Evolutionary conservation across 2,329 filamentous ascomycete genomes (phyloP).

Genomic region (Tolypocladium paradoxum): DNA sequence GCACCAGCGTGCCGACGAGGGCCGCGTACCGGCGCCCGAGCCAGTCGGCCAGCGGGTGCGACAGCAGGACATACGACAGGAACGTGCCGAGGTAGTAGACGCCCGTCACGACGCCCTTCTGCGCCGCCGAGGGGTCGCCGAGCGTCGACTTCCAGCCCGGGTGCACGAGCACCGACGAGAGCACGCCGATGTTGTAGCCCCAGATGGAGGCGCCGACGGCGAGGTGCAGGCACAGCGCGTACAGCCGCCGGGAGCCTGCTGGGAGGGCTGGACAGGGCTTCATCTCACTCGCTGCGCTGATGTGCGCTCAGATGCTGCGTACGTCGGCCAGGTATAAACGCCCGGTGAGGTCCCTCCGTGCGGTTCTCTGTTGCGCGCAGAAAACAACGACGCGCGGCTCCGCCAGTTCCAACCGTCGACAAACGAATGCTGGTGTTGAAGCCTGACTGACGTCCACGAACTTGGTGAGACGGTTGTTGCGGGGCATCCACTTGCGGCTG

Average conservation of each 20-base stretch:
- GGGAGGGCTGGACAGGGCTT: neutral
- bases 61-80: constrained; percentile 42
- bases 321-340: neutral
- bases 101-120: constrained; percentile 41
- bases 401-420: neutral
- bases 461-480: neutral
- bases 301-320: too few relatives aligned
- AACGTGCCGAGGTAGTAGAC: constrained; percentile 49
- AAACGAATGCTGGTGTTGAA: neutral
- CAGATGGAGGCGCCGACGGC: constrained; percentile 45
- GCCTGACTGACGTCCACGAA: neutral
- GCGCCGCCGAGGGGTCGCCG: constrained; percentile 29
- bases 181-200: constrained; percentile 49
- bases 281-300: neutral
- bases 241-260: constrained; percentile 23
- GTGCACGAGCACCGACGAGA: constrained; percentile 45
- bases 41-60: constrained; percentile 38
- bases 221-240: constrained; percentile 39
- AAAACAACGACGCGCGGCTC: neutral
- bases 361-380: too few relatives aligned
- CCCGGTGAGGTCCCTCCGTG: neutral
- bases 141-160: constrained; percentile 40
- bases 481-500: neutral
- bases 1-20: constrained; percentile 32
- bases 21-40: constrained; percentile 42